Evolutionary conservation across 2,329 filamentous ascomycete species (phyloP).

Genomic region (Metarhizium humberi): DNA sequence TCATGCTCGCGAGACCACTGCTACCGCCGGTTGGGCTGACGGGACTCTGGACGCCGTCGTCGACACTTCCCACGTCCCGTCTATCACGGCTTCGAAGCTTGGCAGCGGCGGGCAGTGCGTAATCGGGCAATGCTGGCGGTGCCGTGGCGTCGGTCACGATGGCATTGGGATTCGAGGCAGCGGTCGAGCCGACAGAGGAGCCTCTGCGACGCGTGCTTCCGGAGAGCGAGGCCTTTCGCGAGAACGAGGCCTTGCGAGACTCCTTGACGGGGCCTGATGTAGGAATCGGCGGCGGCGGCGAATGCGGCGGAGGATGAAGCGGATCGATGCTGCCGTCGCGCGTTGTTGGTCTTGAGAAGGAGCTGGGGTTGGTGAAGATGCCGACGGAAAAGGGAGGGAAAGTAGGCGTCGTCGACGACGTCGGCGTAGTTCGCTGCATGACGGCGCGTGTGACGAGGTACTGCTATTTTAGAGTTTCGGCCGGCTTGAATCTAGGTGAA

Average conservation of each 20-base stretch:
- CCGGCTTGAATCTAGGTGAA: not conserved
- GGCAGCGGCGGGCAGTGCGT: slow-evolving; percentile 39
- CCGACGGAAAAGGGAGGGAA: slow-evolving; percentile 26
- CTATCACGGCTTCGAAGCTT: slow-evolving; percentile 26
- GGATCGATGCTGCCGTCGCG: slow-evolving; percentile 21
- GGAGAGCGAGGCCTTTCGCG: slow-evolving; percentile 44
- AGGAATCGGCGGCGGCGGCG: not conserved
- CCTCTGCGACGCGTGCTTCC: slow-evolving; percentile 33
- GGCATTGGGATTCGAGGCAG: slow-evolving; percentile 26
- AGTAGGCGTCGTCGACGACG: slow-evolving; percentile 20
- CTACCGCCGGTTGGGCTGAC: slow-evolving; percentile 9
- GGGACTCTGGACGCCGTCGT: slow-evolving; percentile 8
- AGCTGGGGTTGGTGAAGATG: slow-evolving; percentile 15
- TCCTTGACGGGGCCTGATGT: slow-evolving; percentile 23
- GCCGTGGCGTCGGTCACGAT: slow-evolving; percentile 35
- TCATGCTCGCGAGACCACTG: slow-evolving; percentile 8
- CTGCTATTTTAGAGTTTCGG: not conserved
- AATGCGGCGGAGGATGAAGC: slow-evolving; percentile 8
- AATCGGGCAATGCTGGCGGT: slow-evolving; percentile 45
- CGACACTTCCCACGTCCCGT: slow-evolving; percentile 3
- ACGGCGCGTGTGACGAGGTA: not conserved
- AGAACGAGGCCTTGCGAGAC: slow-evolving; percentile 39
- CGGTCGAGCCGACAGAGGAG: slow-evolving; percentile 23
- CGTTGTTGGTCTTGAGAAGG: slow-evolving; percentile 23
- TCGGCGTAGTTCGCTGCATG: slow-evolving; percentile 7